Evolutionary conservation across 441 rosid species (phyloP), one percentile per base, ranked within the genome.

Genomic region (Gossypium schwendimanii): DNA sequence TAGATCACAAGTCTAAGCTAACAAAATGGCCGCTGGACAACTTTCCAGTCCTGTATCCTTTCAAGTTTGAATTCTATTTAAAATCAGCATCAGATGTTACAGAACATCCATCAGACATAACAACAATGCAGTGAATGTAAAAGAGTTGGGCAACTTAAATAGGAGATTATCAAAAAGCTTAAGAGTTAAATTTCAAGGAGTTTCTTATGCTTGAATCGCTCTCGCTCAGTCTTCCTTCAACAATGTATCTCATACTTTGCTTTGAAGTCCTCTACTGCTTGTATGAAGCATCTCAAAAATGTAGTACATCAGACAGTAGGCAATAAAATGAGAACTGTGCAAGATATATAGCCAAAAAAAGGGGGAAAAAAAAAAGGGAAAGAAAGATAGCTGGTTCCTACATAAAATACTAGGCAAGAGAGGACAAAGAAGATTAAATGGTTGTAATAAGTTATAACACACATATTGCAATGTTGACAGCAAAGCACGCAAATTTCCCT

Each of bases 381-480:
- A 54, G 23, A 54, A 8, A 11, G 59, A 65, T 11, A 23, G 36
- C 4, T 50, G 6, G 17, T 41, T 36, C 44, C 63, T 28, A 9
- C 52, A 39, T 47, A 64, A 63, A 24, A 39, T 28, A 39, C 31
- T 6, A 33, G 5, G 26, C 72, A 76, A 52, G 0, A 50, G 61
- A 75, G 31, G n/a, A 68, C n/a, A 26, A 17, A 36, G 18, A 17
- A 7, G 12, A 20, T 36, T n/a, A 14, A 64, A 67, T 26, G 58
- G 44, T 67, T 49, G 45, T 50, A 74, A 64, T 39, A 36, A 59
- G 53, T 44, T 72, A 69, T 57, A 17, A 80, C 92, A 6, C 76
- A 94, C 98, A 84, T 92, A 90, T 87, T 94, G 98, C 85, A 94
- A 58, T 26, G 98, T 92, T n/a, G 97, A 88, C 44, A 94, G 85